Conservation (phyloP, 768 basidiomycete species). For the Pholiota conissans region DNA sequence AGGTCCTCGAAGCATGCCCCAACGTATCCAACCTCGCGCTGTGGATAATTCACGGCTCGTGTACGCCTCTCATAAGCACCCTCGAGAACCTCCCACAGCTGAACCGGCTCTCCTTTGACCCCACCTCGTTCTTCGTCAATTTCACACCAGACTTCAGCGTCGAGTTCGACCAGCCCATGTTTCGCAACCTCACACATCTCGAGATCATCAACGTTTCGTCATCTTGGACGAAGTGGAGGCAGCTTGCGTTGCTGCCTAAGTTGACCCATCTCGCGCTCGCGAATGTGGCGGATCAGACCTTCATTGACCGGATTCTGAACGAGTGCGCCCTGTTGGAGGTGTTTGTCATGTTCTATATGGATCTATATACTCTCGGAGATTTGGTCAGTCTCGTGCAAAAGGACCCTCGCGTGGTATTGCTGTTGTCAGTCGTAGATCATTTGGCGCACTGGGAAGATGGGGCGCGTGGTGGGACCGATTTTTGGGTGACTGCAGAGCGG, state of each 20-base stretch:
- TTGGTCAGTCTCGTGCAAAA: slow-evolving; percentile 7
- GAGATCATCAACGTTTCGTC: slow-evolving; percentile 18
- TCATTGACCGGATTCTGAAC: slow-evolving; percentile 12
- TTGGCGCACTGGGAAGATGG: slow-evolving; percentile 21
- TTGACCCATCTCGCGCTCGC: slow-evolving; percentile 20
- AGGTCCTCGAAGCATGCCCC: slow-evolving; percentile 5
- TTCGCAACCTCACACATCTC: slow-evolving; percentile 17
- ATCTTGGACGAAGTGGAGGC: slow-evolving; percentile 16
- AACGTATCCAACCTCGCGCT: slow-evolving; percentile 4
- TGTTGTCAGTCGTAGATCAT: slow-evolving; percentile 13
- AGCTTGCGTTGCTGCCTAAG: slow-evolving; percentile 13
- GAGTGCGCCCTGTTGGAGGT: slow-evolving; percentile 12
- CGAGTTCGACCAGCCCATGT: slow-evolving; percentile 11
- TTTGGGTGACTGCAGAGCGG: slow-evolving; percentile 18
- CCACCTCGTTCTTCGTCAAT: neutral
- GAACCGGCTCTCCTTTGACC: slow-evolving; percentile 2
- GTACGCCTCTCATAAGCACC: neutral
- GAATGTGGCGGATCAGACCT: slow-evolving; percentile 10
- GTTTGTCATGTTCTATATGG: slow-evolving; percentile 14
- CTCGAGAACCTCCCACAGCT: neutral
- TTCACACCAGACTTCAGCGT: neutral
- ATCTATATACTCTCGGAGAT: neutral
- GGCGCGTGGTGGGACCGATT: slow-evolving; percentile 17
- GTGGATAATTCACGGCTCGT: slow-evolving; percentile 2
- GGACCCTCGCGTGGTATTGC: slow-evolving; percentile 14